phyloP scores from a whole-genome alignment of 257 asterid species.

The Asclepias syriaca region DNA sequence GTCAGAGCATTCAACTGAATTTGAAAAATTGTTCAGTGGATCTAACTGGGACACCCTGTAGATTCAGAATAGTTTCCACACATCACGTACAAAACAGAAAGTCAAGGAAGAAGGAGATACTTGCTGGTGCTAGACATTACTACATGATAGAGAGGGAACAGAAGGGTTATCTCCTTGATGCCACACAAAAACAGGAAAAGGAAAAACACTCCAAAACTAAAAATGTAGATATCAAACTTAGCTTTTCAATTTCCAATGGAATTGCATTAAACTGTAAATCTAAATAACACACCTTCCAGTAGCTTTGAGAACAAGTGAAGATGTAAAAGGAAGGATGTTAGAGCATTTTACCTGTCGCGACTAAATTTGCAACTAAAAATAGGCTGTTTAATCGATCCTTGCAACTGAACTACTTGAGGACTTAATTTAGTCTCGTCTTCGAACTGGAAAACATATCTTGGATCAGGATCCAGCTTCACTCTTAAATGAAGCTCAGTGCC shows the following conservation, averaged over 20 bases:
- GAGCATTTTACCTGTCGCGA: conserved; percentile 63
- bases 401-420: conserved; percentile 91
- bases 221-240: not conserved
- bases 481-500: conserved; percentile 79
- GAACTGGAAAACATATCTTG: conserved; percentile 85
- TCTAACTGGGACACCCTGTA: conserved; percentile 69
- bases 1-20: conserved; percentile 44
- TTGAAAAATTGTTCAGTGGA: conserved; percentile 57
- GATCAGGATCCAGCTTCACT: conserved; percentile 93
- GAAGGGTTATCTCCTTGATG: not conserved
- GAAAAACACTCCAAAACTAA: not conserved
- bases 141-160: not conserved
- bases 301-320: not conserved
- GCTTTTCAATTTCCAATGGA: not conserved
- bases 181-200: not conserved
- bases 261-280: not conserved
- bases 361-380: conserved; percentile 96
- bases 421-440: conserved; percentile 81
- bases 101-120: not conserved
- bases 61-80: conserved; percentile 5
- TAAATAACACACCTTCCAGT: not conserved
- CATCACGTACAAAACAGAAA: not conserved
- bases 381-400: conserved; percentile 75
- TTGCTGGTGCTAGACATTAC: not conserved
- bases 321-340: not conserved